Evolutionary conservation across 202 grass and related monocot species (phyloP), one percentile per base, ranked within the genome.

Genomic region (Carex sylvatica): DNA sequence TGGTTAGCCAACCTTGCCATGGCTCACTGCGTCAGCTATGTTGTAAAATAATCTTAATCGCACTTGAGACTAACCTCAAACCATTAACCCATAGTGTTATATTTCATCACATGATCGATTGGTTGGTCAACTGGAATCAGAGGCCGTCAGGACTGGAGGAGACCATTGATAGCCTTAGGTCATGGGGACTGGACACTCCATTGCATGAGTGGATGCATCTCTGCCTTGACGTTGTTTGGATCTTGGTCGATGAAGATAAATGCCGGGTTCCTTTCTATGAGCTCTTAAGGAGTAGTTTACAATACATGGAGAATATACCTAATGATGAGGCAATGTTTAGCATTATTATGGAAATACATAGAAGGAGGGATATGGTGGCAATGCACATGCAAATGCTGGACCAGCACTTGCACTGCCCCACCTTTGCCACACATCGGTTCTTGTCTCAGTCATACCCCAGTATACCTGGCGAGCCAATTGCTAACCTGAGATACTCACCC

Each of bases 321-420:
- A 91, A 98, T 81, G 91, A 97, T 26, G 91, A 97, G 82, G 90
- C 88, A 13, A 51, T 97, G 77, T 88, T 97, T 87, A 92, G 90
- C 82, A 92, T 97, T 54, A 94, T 97, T 83, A 87, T 97, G 86
- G 94, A 97, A 80, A 94, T 97, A 59, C 91, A 97, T 66, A 94
- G 92, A 65, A 95, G 95, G 83, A 92, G 94, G 81, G 94, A 97
- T 78, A 92, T 94, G 91, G 94, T 97, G 69, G 93, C 89, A 36
- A 97, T 92, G 90, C 91, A 97, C 83, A 97, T 97, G 94, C 91
- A 97, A 78, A 97, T 97, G 91, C 83, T 97, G 80, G 94, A 97
- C 81, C 95, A 98, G 49, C 92, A 98, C 72, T 88, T 98, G 83
- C 95, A 98, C 83, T 98, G 95, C 80, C 76, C 92, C 73, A 94